Base-by-base conservation (phyloP, 495 filamentous ascomycete species). In the Friedmanniomyces endolithicus region DNA sequence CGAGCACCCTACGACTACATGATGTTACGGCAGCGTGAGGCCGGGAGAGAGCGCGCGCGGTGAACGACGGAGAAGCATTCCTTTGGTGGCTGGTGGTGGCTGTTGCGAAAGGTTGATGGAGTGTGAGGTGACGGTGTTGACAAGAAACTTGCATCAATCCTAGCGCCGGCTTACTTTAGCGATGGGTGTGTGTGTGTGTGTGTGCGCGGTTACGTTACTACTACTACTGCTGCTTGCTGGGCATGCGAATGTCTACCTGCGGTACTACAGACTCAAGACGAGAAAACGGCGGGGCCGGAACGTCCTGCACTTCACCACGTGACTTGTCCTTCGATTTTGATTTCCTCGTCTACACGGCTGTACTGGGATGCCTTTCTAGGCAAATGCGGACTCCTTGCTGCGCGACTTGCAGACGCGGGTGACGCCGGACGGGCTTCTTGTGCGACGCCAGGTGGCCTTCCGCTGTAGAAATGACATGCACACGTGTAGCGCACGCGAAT, bases 11-110 rank as follows among this genome's bases (percentile, higher is more conserved):
- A 53, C 50, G 22, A 53, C 41, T 40, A 52, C 49, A 52, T 41
- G 52, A 55, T 29, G 44, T 39, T 48, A 55, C 52, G 52, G 52
- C 52, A 55, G 44, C 44, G 52, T 34, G 31, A 24, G 33, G 11
- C 23, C 11, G 39, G 24, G 11, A 35, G 47, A 12, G 16, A 6
- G 49, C 31, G 19, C 20, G 9, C 20, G n/a, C 2, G 51, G 1
- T 3, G 12, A 16, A 41, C 12, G 51, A 23, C 25, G 51, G 17
- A 31, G 37, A n/a, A 55, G 52, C 52, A 55, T 55, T 55, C 52
- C 52, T 55, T 55, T 55, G 20, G 24, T 48, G 40, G 6, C 3
- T 9, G 27, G n/a, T n/a, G n/a, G n/a, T n/a, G n/a, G n/a, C n/a
- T n/a, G 27, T 31, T 31, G 27, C 27, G 27, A 31, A 9, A 17